Conservation (phyloP, 129 eudicot genomes). For the Arctium lappa region DNA sequence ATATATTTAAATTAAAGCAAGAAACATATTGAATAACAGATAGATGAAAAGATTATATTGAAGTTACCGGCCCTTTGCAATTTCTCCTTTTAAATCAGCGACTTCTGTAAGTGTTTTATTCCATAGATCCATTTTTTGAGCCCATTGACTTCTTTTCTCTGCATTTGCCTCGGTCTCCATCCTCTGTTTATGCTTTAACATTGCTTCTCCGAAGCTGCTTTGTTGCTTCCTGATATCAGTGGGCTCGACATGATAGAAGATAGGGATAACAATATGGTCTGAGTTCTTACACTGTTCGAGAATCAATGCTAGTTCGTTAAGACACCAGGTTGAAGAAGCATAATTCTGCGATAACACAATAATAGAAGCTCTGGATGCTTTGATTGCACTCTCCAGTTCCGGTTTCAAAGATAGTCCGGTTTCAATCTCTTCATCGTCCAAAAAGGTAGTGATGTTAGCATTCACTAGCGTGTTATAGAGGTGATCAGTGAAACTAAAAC, state of each 20-base stretch:
- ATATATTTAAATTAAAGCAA: too few relatives aligned
- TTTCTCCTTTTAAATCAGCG: not conserved
- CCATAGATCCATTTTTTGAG: not conserved
- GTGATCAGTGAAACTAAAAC: not conserved
- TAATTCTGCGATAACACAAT: slow-evolving; percentile 12
- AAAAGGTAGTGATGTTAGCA: not conserved
- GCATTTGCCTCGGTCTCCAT: not conserved
- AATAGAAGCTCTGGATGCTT: slow-evolving; percentile 9
- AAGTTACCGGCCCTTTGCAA: not conserved
- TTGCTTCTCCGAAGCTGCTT: not conserved
- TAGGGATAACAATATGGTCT: slow-evolving; percentile 9
- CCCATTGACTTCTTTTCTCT: not conserved
- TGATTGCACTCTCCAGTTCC: not conserved
- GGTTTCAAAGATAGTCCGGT: not conserved
- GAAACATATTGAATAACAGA: too few relatives aligned
- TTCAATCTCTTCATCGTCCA: not conserved
- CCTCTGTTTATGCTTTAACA: not conserved
- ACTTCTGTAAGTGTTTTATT: not conserved
- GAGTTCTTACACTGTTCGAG: not conserved
- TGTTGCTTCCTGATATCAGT: not conserved
- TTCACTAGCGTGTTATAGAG: not conserved
- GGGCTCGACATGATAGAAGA: slow-evolving; percentile 19
- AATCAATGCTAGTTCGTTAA: slow-evolving; percentile 15
- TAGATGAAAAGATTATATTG: too few relatives aligned
- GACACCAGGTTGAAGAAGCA: not conserved